Evolutionary conservation across 108 stramenopile genomes (phyloP), one percentile per base, ranked within the genome.

Genomic region (Epipyxis sp.): DNA sequence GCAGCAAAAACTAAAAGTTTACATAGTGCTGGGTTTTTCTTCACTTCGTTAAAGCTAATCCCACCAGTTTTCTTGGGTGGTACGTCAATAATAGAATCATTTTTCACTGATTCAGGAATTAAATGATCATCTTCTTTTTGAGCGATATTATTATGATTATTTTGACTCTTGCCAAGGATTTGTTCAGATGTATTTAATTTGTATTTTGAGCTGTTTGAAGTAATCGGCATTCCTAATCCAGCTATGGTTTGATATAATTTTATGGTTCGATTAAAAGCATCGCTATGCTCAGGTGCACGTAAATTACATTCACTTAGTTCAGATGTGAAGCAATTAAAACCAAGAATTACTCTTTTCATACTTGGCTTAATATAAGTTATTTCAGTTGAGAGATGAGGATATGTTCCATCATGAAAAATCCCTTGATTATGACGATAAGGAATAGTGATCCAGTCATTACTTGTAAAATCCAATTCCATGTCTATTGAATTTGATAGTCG

Each of bases 251-350:
- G 78, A 44, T 78, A 78, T 1, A 78, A 0, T 39, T 78, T 78
- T 25, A 86, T 71, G 16, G 80, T 69, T 25, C 88, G 81, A 69
- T 91, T 87, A 78, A 92, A 92, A 6, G 46, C 44, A 39, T 82
- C 86, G 3, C 88, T 89, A 59, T 92, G 92, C 76, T 92, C 92
- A 0, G 92, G 92, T 6, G 90, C 90, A 50, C 78, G 81, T 45
- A 78, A 76, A 35, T 89, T 86, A 20, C 76, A 32, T 37, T 82
- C 69, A 10, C 90, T 91, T n/a, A 84, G 76, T 40, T 90, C 88
- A 58, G 82, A 82, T 13, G 89, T 80, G 77, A 92, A 92, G 0
- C 84, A 88, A 79, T 93, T 93, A 76, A 93, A 91, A 0, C 91
- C 92, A 10, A 93, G 81, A 71, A 93, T 91, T 35, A 93, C 92